Conservation (phyloP, 202 grass and related monocot genomes). For the Bolboschoenoplectus hybrid region DNA sequence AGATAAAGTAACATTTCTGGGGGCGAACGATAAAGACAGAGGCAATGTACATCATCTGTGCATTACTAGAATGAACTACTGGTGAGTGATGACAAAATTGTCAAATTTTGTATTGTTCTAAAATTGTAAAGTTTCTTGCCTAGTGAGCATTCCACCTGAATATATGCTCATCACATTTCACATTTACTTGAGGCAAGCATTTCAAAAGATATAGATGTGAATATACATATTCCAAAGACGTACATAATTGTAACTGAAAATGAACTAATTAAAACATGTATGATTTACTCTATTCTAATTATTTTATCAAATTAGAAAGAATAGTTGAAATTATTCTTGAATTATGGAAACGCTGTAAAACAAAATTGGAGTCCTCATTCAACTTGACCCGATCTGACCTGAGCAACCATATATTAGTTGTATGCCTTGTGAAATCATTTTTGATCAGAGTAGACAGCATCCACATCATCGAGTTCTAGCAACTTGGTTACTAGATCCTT, state of each 20-base stretch:
- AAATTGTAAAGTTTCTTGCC: not conserved
- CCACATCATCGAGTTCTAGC: conserved; percentile 95
- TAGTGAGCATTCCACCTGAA: not conserved
- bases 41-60: not conserved
- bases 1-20: not conserved
- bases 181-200: not conserved
- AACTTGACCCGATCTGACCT: conserved; percentile 11
- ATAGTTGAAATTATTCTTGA: not conserved
- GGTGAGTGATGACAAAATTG: not conserved
- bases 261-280: conserved; percentile 15
- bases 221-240: not conserved
- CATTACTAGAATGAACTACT: not conserved
- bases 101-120: not conserved
- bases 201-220: not conserved
- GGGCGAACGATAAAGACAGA: not conserved
- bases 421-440: conserved; percentile 46
- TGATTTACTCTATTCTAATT: not conserved
- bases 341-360: conserved; percentile 1
- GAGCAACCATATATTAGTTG: not conserved
- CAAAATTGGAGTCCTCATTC: not conserved
- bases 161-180: not conserved
- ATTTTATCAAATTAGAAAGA: conserved; percentile 16
- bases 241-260: not conserved
- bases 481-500: conserved; percentile 85
- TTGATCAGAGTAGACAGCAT: conserved; percentile 87